phyloP scores from a whole-genome alignment of 306 rosid genomes.

The Lathyrus aphaca region DNA sequence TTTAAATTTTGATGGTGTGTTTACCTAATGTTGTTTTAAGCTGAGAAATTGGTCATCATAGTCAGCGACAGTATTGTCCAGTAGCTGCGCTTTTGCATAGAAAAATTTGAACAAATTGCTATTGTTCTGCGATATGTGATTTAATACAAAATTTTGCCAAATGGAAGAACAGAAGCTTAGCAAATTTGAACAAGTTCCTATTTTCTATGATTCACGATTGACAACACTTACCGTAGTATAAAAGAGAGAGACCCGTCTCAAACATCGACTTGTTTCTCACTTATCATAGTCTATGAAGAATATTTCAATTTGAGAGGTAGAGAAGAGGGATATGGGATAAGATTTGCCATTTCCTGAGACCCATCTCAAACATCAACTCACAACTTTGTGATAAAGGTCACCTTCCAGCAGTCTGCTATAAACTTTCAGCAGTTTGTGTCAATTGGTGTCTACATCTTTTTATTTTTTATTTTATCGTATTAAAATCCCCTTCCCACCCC shows the following conservation, averaged over 20 bases:
- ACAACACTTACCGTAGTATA: background rate
- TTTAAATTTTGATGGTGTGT: background rate
- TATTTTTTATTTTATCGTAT: background rate
- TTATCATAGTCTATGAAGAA: background rate
- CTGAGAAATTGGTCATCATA: slow-evolving; percentile 3
- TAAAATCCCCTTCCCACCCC: background rate
- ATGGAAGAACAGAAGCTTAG: background rate
- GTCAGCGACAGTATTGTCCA: background rate
- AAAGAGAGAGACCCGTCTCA: background rate
- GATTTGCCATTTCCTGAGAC: slow-evolving; percentile 47
- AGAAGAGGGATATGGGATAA: slow-evolving; percentile 48
- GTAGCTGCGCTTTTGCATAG: background rate
- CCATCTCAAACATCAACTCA: slow-evolving; percentile 45
- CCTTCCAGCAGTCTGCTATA: slow-evolving; percentile 41
- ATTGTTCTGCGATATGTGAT: background rate
- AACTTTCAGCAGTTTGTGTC: slow-evolving; percentile 38
- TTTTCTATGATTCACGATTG: background rate
- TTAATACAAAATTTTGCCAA: too few relatives aligned
- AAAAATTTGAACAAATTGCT: background rate
- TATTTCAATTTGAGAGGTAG: slow-evolving; percentile 38
- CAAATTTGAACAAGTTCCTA: too few relatives aligned
- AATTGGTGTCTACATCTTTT: slow-evolving; percentile 35
- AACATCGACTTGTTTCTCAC: too few relatives aligned
- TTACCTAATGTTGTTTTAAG: background rate
- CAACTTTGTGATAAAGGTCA: slow-evolving; percentile 29